Conservation (phyloP, 108 stramenopile species). For the Pseudonitzschia delicatissima region DNA sequence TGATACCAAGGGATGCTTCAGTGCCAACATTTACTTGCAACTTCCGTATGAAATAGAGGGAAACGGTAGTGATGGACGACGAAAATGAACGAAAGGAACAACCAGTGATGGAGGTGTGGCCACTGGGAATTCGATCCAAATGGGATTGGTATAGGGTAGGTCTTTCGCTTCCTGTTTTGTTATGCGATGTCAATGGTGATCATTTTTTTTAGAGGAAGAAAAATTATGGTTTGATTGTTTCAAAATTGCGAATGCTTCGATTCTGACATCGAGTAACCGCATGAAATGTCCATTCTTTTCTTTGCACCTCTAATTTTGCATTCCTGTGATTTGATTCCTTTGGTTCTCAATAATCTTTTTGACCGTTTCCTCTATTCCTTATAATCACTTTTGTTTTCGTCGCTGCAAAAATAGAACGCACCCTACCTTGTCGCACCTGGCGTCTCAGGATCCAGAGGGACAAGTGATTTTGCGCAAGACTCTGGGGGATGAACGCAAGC, state of each 20-base stretch:
- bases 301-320: too few species aligned
- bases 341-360: too few species aligned
- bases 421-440: constrained; percentile 59
- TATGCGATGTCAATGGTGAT: background rate
- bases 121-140: constrained; percentile 59
- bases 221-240: too few species aligned
- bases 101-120: constrained; percentile 68
- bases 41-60: constrained; percentile 37
- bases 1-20: constrained; percentile 67
- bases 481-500: constrained; percentile 33
- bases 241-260: too few species aligned
- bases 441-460: constrained; percentile 70
- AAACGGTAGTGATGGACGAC: background rate
- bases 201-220: too few species aligned
- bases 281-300: too few species aligned
- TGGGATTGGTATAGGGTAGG: constrained; percentile 81
- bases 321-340: too few species aligned
- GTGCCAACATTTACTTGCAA: constrained; percentile 91
- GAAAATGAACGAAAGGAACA: constrained; percentile 16
- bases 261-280: too few species aligned
- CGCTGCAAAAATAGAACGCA: too few species aligned
- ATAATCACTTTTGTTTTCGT: too few species aligned
- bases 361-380: too few species aligned
- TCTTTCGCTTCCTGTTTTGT: background rate
- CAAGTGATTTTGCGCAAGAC: constrained; percentile 55